A percentile compares a stretch with the other conserved stretches of the same genome.
phyloP scores from a whole-genome alignment of 2,329 filamentous ascomycete genomes.

The Rasamsonia emersonii region DNA sequence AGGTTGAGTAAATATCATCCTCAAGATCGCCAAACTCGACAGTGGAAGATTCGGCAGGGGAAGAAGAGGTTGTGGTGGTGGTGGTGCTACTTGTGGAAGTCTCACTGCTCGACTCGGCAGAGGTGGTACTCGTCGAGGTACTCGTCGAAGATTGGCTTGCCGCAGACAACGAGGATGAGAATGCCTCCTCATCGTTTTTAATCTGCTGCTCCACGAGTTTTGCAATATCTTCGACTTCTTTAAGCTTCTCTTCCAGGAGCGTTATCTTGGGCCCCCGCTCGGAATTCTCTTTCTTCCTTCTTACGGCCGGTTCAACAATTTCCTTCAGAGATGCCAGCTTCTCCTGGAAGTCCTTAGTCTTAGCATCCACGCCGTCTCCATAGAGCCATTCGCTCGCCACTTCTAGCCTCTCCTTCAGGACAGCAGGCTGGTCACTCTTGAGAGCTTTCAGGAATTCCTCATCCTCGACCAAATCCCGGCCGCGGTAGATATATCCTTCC shows the following conservation, averaged over 20 bases:
- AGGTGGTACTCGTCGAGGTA: too few species aligned
- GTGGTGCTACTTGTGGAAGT: constrained; percentile 40
- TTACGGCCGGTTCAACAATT: constrained; percentile 68
- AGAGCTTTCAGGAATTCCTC: constrained; percentile 65
- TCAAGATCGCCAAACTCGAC: constrained; percentile 67
- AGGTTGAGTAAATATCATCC: constrained; percentile 49
- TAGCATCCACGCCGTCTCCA: constrained; percentile 69
- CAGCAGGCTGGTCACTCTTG: constrained; percentile 56
- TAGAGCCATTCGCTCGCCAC: constrained; percentile 84
- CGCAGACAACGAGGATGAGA: constrained; percentile 45
- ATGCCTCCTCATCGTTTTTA: constrained; percentile 57
- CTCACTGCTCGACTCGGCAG: constrained; percentile 21
- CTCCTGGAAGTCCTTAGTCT: constrained; percentile 63
- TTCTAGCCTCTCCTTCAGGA: constrained; percentile 59
- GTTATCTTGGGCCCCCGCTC: constrained; percentile 64
- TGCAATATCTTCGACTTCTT: constrained; percentile 62
- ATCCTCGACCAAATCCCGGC: constrained; percentile 72
- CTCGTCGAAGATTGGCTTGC: constrained; percentile 27
- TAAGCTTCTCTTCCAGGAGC: constrained; percentile 60
- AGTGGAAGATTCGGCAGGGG: constrained; percentile 14
- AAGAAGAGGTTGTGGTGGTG: constrained; percentile 33
- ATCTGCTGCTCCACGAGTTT: constrained; percentile 63
- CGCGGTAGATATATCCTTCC: constrained; percentile 87
- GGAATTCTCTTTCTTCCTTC: constrained; percentile 61
- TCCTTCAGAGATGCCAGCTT: constrained; percentile 69